Evolutionary conservation across 169 alveolate species (phyloP).

Genomic region (Plasmodium vinckei): DNA sequence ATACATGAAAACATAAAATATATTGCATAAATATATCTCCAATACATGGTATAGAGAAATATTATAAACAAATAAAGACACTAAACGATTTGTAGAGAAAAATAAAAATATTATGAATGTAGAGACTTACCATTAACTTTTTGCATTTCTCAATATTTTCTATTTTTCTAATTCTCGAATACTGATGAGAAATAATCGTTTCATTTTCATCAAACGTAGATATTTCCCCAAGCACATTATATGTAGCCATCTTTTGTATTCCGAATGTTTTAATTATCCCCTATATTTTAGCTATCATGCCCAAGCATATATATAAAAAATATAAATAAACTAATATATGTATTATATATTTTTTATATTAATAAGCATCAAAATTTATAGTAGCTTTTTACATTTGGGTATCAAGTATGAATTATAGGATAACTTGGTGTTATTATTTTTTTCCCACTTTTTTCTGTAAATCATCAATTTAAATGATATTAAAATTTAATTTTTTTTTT

Average conservation of each 20-base stretch:
- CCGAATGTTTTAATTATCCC: background rate
- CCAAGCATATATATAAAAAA: too few relatives aligned
- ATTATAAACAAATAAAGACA: too few relatives aligned
- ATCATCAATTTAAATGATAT: too few relatives aligned
- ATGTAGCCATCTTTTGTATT: slow-evolving; percentile 29
- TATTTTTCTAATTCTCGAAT: slow-evolving; percentile 77
- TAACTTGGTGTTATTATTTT: too few relatives aligned
- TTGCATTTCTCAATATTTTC: slow-evolving; percentile 79
- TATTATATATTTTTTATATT: too few relatives aligned
- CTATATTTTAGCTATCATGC: too few relatives aligned
- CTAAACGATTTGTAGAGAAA: background rate
- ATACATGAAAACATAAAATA: background rate
- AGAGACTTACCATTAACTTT: slow-evolving; percentile 77
- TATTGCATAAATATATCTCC: background rate
- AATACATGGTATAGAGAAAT: background rate
- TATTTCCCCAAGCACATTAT: slow-evolving; percentile 64
- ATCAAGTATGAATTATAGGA: too few relatives aligned
- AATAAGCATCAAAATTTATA: too few relatives aligned
- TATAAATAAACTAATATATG: too few relatives aligned
- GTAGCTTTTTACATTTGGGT: too few relatives aligned
- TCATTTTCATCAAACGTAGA: slow-evolving; percentile 56
- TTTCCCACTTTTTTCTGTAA: too few relatives aligned
- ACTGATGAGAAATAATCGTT: slow-evolving; percentile 62
- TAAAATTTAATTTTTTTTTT: too few relatives aligned
- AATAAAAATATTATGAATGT: background rate